Evolutionary conservation across 306 rosid genomes (phyloP).

Genomic region (Prunus dulcis): DNA sequence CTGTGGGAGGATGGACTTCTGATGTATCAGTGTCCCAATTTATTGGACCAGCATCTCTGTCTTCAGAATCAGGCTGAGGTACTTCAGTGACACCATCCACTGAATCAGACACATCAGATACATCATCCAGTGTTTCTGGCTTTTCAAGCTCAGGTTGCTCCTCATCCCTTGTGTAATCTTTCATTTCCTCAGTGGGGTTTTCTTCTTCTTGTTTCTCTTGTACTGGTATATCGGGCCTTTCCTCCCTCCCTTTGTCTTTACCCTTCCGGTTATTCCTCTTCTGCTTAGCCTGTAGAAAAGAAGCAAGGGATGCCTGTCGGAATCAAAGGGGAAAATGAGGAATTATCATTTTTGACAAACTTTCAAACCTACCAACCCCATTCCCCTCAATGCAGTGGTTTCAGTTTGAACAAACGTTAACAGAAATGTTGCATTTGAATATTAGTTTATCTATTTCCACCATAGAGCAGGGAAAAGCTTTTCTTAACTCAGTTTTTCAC

Average conservation of each 20-base stretch:
- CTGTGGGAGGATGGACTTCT: constrained; percentile 73
- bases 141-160: constrained; percentile 51
- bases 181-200: constrained; percentile 47
- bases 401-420: not conserved
- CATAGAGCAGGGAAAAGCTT: not conserved
- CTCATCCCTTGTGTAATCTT: constrained; percentile 54
- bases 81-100: constrained; percentile 65
- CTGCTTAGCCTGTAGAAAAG: constrained; percentile 71
- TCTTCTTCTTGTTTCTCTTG: constrained; percentile 49
- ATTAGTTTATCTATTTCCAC: not conserved
- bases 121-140: constrained; percentile 63
- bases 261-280: constrained; percentile 81
- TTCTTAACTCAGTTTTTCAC: not conserved
- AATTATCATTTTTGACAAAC: not conserved
- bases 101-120: constrained; percentile 83
- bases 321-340: not conserved
- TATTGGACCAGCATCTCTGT: constrained; percentile 76
- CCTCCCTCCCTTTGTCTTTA: constrained; percentile 86
- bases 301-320: constrained; percentile 17
- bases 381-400: not conserved
- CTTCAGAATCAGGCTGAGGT: constrained; percentile 82
- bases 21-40: constrained; percentile 97
- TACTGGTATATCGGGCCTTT: constrained; percentile 38
- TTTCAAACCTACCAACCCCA: not conserved
- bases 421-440: not conserved